Conservation (phyloP, 257 asterid genomes). For the Plectranthus barbatus region DNA sequence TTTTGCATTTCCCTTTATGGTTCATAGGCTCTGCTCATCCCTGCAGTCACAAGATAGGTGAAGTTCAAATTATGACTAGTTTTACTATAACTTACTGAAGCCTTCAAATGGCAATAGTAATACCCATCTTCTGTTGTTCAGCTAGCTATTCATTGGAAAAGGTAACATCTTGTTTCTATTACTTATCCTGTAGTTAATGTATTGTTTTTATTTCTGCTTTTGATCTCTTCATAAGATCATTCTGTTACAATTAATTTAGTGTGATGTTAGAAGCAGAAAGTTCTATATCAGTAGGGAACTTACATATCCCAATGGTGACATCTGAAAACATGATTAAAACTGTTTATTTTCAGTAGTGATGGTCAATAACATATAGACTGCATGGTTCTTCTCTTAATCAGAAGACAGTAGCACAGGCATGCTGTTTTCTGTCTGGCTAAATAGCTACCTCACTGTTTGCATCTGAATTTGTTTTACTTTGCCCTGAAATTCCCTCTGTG, state of each 20-base stretch:
- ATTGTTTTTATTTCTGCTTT: neutral
- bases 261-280: neutral
- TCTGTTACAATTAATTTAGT: neutral
- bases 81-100: neutral
- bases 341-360: too few species aligned
- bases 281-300: neutral
- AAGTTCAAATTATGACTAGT: neutral
- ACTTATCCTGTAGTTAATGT: conserved; percentile 5
- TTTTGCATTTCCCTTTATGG: neutral
- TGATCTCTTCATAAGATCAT: conserved; percentile 2
- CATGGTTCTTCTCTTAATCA: too few species aligned
- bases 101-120: neutral
- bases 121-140: neutral
- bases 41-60: neutral
- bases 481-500: neutral
- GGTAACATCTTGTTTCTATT: conserved; percentile 11
- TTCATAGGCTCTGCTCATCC: neutral
- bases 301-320: conserved; percentile 16
- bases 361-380: too few species aligned
- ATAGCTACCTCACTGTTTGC: conserved; percentile 11
- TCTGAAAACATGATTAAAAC: conserved; percentile 7
- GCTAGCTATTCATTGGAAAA: conserved; percentile 15
- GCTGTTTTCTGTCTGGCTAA: neutral
- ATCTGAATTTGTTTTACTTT: neutral
- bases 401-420: neutral